These are phyloP conservation scores for Alternaria alternata DNA, from an alignment of 2,329 filamentous ascomycete species.

Conservation along the genomic window DNA sequence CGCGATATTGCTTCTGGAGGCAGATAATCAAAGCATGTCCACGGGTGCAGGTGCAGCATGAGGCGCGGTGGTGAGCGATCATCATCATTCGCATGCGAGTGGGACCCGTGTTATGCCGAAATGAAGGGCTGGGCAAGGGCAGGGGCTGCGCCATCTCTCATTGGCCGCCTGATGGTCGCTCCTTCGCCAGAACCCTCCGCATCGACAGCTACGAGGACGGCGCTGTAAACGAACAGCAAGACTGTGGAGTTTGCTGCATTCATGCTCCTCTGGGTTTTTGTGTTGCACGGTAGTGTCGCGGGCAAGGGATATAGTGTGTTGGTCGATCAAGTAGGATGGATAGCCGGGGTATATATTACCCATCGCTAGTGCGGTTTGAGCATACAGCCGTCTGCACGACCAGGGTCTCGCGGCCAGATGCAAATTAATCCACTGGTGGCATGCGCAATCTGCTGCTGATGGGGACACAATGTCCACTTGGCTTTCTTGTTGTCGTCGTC, in stretches of 20 bases:
- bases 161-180: slow-evolving; percentile 20
- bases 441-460: slow-evolving; percentile 12
- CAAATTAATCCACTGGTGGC: slow-evolving; percentile 27
- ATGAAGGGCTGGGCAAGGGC: slow-evolving; percentile 22
- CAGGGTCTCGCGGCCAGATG: slow-evolving; percentile 18
- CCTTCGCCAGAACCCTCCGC: background rate
- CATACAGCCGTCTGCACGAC: slow-evolving; percentile 29
- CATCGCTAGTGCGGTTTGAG: slow-evolving; percentile 31
- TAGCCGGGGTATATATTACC: slow-evolving; percentile 8
- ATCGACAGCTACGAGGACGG: background rate
- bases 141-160: slow-evolving; percentile 26
- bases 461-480: background rate
- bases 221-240: background rate
- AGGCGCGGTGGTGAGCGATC: slow-evolving; percentile 18
- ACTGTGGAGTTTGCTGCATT: background rate
- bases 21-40: slow-evolving; percentile 19
- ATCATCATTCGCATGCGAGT: slow-evolving; percentile 11
- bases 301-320: background rate
- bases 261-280: background rate
- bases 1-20: slow-evolving; percentile 18
- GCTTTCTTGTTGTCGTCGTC: background rate
- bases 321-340: background rate
- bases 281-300: background rate
- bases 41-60: slow-evolving; percentile 10
- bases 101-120: slow-evolving; percentile 25